Conservation (phyloP, 768 basidiomycete genomes). For the Rhodotorula babjevae region DNA sequence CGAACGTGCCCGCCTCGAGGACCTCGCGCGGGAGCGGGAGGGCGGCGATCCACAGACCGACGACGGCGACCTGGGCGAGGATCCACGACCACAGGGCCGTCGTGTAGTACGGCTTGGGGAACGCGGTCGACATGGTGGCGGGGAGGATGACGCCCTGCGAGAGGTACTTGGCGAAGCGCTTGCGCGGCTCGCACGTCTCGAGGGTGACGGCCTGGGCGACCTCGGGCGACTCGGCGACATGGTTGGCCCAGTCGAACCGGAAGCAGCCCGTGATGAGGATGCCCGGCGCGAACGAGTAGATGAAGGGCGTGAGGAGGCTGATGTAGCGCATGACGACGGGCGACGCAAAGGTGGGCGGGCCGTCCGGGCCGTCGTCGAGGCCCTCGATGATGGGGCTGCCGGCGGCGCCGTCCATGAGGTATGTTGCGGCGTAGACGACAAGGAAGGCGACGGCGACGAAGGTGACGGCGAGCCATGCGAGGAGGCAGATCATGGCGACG, state of each 20-base stretch:
- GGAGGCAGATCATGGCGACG: neutral
- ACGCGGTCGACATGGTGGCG: neutral
- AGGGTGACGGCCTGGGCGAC: constrained; percentile 6
- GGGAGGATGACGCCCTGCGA: constrained; percentile 23
- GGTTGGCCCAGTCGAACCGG: constrained; percentile 32
- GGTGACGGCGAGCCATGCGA: constrained; percentile 10
- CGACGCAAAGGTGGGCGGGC: neutral
- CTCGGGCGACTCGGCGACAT: constrained; percentile 3
- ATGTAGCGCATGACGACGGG: constrained; percentile 10
- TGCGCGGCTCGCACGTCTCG: constrained; percentile 12
- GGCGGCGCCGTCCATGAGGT: neutral
- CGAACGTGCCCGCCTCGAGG: neutral
- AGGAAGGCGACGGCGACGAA: neutral
- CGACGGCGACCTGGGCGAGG: constrained; percentile 9
- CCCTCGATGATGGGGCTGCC: constrained; percentile 7
- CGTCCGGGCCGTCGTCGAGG: neutral
- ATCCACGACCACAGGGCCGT: constrained; percentile 24
- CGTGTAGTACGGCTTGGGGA: constrained; percentile 23
- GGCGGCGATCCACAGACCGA: constrained; percentile 4
- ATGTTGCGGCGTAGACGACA: neutral
- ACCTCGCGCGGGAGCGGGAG: constrained; percentile 5
- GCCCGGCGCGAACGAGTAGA: constrained; percentile 4
- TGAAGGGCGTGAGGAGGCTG: neutral
- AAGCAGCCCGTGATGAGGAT: constrained; percentile 23
- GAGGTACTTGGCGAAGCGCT: neutral